phyloP scores from a whole-genome alignment of 371 early-diverging fungal genomes.

The Mortierella sp. region DNA sequence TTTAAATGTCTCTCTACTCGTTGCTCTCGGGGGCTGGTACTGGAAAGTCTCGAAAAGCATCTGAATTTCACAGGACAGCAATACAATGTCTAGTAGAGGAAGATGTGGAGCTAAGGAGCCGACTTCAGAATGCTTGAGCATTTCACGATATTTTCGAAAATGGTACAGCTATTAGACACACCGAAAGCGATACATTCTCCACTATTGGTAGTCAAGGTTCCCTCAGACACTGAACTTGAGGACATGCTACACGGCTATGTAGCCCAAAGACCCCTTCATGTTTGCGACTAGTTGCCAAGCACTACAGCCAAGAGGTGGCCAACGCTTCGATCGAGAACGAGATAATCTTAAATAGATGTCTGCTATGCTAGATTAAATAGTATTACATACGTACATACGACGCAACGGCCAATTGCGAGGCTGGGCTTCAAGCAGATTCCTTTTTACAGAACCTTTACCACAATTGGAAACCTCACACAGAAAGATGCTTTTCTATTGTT shows the following conservation, averaged over 20 bases:
- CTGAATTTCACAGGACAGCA: background rate
- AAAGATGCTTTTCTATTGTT: background rate
- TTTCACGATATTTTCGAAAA: background rate
- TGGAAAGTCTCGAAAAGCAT: background rate
- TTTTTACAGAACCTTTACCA: background rate
- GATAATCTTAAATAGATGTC: too few relatives aligned
- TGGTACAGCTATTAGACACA: background rate
- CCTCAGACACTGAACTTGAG: background rate
- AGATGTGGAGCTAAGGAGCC: background rate
- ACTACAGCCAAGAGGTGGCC: background rate
- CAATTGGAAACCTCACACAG: constrained; percentile 31
- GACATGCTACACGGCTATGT: background rate
- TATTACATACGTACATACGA: too few relatives aligned
- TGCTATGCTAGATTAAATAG: too few relatives aligned
- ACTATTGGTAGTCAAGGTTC: background rate
- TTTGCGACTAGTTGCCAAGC: background rate
- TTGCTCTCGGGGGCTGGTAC: background rate
- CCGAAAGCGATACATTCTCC: background rate
- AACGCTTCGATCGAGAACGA: too few relatives aligned
- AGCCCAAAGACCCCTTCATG: background rate
- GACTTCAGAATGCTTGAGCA: background rate
- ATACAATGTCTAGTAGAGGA: background rate
- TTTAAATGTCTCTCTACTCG: background rate
- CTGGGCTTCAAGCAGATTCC: background rate
- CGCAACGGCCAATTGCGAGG: background rate